Evolutionary conservation across 306 rosid genomes (phyloP).

Genomic region (Vigna angularis): DNA sequence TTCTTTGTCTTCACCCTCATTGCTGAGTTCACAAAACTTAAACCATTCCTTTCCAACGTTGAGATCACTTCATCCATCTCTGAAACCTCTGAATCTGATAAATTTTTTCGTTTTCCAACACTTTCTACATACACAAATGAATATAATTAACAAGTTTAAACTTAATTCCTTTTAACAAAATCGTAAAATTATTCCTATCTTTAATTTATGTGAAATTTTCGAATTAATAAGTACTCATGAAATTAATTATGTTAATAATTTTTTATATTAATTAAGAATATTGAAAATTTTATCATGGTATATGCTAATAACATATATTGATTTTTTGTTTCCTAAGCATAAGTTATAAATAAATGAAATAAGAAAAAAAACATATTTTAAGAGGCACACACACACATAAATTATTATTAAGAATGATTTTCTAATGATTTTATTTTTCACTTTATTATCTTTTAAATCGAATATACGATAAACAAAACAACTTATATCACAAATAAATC

Average conservation of each 20-base stretch:
- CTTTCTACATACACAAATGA: constrained; percentile 48
- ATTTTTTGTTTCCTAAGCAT: not conserved
- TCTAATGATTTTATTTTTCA: not conserved
- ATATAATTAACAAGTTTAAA: too few species aligned
- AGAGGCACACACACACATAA: not conserved
- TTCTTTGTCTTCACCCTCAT: constrained; percentile 64
- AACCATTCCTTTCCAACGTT: constrained; percentile 66
- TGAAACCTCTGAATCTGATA: constrained; percentile 51
- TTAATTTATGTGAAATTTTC: too few species aligned
- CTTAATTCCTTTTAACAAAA: too few species aligned
- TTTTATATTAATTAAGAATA: too few species aligned
- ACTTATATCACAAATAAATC: too few species aligned
- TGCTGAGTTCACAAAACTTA: constrained; percentile 54
- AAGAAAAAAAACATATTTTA: not conserved
- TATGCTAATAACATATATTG: too few species aligned
- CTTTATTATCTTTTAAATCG: not conserved
- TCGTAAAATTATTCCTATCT: too few species aligned
- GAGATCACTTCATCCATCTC: constrained; percentile 68
- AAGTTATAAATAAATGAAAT: not conserved
- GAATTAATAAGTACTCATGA: not conserved
- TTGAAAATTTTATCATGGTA: too few species aligned
- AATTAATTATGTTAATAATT: not conserved
- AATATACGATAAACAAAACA: too few species aligned
- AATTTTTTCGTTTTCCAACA: constrained; percentile 52
- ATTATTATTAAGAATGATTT: not conserved